A percentile compares a stretch with the other conserved stretches of the same genome.
phyloP scores from a whole-genome alignment of 2,329 filamentous ascomycete genomes.

The Verticillium klebahnii region DNA sequence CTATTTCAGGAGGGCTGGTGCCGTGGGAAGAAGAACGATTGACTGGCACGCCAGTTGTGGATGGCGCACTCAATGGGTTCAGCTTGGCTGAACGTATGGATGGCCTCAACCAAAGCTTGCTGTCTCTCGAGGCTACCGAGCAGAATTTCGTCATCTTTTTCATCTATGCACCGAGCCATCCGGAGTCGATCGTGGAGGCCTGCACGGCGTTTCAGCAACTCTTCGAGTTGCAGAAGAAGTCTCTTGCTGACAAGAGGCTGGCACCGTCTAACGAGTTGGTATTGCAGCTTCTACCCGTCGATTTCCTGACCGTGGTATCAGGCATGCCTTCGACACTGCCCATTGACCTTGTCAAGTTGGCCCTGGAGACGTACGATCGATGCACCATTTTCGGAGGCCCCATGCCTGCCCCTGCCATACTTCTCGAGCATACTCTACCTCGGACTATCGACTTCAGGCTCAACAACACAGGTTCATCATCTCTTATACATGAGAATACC shows the following conservation, averaged over 20 bases:
- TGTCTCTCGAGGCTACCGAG: conserved; percentile 34
- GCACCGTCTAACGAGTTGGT: conserved; percentile 60
- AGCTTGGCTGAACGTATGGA: conserved; percentile 44
- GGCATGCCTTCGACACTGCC: conserved; percentile 59
- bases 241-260: conserved; percentile 38
- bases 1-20: conserved; percentile 42
- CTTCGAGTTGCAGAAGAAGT: conserved; percentile 57
- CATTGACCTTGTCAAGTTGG: conserved; percentile 55
- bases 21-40: conserved; percentile 34
- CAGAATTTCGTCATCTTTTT: conserved; percentile 73
- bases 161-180: conserved; percentile 62
- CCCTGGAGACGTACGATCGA: conserved; percentile 73
- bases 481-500: conserved; percentile 72
- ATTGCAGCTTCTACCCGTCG: conserved; percentile 68
- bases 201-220: conserved; percentile 71
- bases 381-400: conserved; percentile 55
- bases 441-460: conserved; percentile 73
- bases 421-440: conserved; percentile 66
- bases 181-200: conserved; percentile 61
- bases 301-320: conserved; percentile 60
- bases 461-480: conserved; percentile 60
- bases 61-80: conserved; percentile 14
- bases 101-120: conserved; percentile 41
- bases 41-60: background rate
- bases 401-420: conserved; percentile 64